Conservation (phyloP, 306 rosid species). For the Pyrus communis region DNA sequence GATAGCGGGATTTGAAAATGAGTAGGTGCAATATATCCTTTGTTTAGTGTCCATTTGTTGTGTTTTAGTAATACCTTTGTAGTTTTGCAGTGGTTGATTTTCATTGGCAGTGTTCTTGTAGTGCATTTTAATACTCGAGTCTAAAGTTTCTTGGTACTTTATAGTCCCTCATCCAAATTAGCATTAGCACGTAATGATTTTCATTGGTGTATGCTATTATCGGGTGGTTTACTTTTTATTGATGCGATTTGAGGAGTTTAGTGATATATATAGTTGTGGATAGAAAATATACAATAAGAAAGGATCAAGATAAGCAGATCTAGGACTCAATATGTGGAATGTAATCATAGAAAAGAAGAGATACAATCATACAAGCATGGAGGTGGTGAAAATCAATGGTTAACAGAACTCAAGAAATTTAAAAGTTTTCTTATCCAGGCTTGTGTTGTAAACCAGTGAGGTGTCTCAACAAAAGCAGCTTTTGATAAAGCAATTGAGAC, state of each 20-base stretch:
- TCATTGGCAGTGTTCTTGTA: too few species aligned
- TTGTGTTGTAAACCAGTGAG: too few species aligned
- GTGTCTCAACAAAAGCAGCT: too few species aligned
- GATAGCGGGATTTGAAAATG: too few species aligned
- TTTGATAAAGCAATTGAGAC: too few species aligned
- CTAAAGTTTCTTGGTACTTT: too few species aligned
- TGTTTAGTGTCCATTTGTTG: too few species aligned
- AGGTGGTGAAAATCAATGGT: not conserved
- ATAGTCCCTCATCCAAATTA: too few species aligned
- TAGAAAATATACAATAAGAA: not conserved
- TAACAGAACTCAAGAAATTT: not conserved
- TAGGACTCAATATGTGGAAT: not conserved
- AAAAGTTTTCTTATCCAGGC: not conserved
- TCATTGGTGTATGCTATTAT: not conserved
- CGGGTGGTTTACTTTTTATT: not conserved
- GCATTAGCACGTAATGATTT: not conserved
- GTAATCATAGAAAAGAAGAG: not conserved
- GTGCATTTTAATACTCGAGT: too few species aligned
- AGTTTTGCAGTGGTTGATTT: too few species aligned
- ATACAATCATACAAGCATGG: not conserved
- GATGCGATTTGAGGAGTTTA: not conserved
- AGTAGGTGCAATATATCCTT: too few species aligned
- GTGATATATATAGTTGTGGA: not conserved
- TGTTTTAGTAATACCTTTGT: too few species aligned
- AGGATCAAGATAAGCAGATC: not conserved